These are phyloP conservation scores for Leucosporidium yakuticum DNA, from an alignment of 768 basidiomycete species.

Conservation along the genomic window DNA sequence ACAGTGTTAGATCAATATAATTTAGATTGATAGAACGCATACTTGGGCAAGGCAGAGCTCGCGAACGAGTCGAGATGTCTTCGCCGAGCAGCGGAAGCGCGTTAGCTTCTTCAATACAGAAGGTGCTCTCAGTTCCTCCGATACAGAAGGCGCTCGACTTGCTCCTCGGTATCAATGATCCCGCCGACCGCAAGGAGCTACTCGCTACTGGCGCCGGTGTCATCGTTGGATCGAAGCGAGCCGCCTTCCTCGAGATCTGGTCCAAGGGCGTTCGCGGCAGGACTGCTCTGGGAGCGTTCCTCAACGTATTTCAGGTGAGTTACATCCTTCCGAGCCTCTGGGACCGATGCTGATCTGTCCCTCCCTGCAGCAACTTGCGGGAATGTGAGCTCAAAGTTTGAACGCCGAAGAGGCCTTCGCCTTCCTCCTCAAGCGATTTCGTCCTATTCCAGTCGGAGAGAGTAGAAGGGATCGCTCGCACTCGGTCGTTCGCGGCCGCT, in stretches of 20 bases:
- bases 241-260: conserved; percentile 36
- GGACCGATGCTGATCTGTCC: too few species aligned
- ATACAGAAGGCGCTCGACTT: conserved; percentile 32
- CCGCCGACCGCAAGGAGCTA: conserved; percentile 36
- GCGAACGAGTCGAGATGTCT: too few species aligned
- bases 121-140: too few species aligned
- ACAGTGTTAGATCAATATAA: too few species aligned
- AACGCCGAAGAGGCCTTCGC: conserved; percentile 11
- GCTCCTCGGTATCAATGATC: conserved; percentile 41
- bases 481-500: too few species aligned
- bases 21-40: too few species aligned
- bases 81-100: too few species aligned
- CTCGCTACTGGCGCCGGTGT: not conserved
- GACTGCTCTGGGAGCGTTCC: conserved; percentile 48
- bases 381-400: conserved; percentile 39
- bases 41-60: too few species aligned
- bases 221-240: not conserved
- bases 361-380: conserved; percentile 44
- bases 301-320: conserved; percentile 30
- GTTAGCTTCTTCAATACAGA: too few species aligned
- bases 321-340: too few species aligned
- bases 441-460: conserved; percentile 7
- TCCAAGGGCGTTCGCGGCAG: conserved; percentile 38
- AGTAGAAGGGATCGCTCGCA: too few species aligned
- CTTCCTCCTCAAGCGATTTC: conserved; percentile 2